Conservation (phyloP, 2,329 filamentous ascomycete genomes). For the Claviceps sorghi region DNA sequence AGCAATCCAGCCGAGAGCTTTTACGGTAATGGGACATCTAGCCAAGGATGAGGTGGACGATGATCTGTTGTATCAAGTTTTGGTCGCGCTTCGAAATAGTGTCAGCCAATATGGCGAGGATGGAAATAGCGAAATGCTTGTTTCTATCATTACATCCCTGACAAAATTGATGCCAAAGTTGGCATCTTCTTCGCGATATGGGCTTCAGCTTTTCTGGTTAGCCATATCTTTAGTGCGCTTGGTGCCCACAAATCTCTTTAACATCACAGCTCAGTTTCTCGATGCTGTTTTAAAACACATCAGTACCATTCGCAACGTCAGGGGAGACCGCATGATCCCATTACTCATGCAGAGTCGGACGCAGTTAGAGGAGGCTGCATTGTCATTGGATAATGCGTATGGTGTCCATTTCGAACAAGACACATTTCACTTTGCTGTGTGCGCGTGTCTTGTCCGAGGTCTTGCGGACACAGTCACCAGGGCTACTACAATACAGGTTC, state of each 20-base stretch:
- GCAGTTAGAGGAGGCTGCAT: constrained; percentile 46
- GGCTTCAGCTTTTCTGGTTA: constrained; percentile 56
- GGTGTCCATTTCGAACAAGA: constrained; percentile 50
- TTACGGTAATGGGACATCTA: constrained; percentile 56
- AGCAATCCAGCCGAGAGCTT: constrained; percentile 53
- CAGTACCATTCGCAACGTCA: constrained; percentile 43
- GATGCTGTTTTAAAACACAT: constrained; percentile 52
- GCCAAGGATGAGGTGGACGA: constrained; percentile 60
- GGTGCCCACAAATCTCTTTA: constrained; percentile 48
- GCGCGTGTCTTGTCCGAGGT: constrained; percentile 48
- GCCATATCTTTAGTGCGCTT: constrained; percentile 51
- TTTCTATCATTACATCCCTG: constrained; percentile 50
- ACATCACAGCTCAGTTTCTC: constrained; percentile 49
- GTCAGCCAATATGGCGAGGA: constrained; percentile 51
- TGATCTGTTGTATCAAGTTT: constrained; percentile 55
- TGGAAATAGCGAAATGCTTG: constrained; percentile 51
- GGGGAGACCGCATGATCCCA: constrained; percentile 42
- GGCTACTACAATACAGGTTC: constrained; percentile 40
- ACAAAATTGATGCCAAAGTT: constrained; percentile 61
- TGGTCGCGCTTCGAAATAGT: constrained; percentile 52
- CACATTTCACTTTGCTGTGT: constrained; percentile 53
- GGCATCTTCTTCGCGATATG: constrained; percentile 51
- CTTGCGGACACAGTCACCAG: constrained; percentile 48
- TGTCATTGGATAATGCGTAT: constrained; percentile 48
- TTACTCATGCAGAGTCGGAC: constrained; percentile 45